Conservation (phyloP, 345 rosid species). For the Iberis pinnata region DNA sequence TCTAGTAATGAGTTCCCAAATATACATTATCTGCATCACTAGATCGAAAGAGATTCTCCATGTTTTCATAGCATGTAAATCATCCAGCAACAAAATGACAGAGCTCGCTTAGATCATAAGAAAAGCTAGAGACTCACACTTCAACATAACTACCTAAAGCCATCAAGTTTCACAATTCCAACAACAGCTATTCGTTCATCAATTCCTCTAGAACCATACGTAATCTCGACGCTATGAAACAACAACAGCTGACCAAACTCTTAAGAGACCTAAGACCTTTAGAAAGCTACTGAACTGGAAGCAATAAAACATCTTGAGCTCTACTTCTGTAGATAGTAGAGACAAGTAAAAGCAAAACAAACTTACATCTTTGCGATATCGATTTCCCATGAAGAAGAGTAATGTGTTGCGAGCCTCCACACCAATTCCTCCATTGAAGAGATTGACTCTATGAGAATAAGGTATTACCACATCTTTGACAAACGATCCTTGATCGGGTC, state of each 20-base stretch:
- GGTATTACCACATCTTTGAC: slow-evolving; percentile 88
- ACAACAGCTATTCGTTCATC: neutral
- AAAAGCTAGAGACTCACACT: neutral
- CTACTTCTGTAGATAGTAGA: no score
- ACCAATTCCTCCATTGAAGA: slow-evolving; percentile 59
- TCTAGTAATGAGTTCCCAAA: neutral
- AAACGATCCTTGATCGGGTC: slow-evolving; percentile 80
- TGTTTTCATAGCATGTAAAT: neutral
- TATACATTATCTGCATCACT: neutral
- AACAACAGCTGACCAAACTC: neutral
- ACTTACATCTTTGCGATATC: slow-evolving; percentile 81
- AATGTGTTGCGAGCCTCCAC: slow-evolving; percentile 55
- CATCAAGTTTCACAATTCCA: slow-evolving; percentile 13
- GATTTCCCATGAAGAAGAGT: slow-evolving; percentile 97
- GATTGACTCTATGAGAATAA: slow-evolving; percentile 73
- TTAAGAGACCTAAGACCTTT: neutral
- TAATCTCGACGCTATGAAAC: neutral
- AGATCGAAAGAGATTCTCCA: neutral
- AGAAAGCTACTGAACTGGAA: neutral
- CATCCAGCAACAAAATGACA: neutral
- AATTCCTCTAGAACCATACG: neutral
- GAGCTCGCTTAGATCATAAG: neutral
- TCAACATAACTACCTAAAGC: slow-evolving; percentile 6
- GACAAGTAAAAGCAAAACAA: no score
- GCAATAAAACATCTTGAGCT: neutral